Evolutionary conservation across 2,329 filamentous ascomycete species (phyloP).

Genomic region (Aureobasidium vineae): DNA sequence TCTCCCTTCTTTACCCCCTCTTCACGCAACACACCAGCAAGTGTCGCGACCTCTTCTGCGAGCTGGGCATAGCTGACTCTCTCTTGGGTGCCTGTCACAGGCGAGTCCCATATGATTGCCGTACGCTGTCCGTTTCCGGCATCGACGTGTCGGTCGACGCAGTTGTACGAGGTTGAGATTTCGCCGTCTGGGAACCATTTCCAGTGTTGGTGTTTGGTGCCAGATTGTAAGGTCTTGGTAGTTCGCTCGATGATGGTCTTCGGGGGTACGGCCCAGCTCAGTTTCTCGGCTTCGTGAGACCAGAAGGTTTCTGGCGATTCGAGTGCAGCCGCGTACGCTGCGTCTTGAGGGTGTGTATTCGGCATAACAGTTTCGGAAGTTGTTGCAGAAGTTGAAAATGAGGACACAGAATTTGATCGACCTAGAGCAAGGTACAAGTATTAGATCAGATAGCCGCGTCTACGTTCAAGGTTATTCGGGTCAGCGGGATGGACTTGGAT

Average conservation of each 20-base stretch:
- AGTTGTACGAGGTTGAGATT: constrained; percentile 90
- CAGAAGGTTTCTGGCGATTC: constrained; percentile 40
- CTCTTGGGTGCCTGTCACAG: constrained; percentile 71
- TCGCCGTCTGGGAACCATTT: constrained; percentile 87
- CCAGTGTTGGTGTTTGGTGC: constrained; percentile 71
- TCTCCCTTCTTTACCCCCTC: constrained; percentile 81
- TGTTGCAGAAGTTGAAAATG: not conserved
- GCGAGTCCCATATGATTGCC: constrained; percentile 85
- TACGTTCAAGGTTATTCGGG: constrained; percentile 16
- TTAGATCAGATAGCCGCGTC: constrained; percentile 7
- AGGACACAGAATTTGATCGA: not conserved
- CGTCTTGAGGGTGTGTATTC: constrained; percentile 38
- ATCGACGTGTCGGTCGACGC: constrained; percentile 82
- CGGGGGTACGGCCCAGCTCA: constrained; percentile 80
- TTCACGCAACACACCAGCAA: constrained; percentile 78
- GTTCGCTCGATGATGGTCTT: constrained; percentile 58
- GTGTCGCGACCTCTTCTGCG: constrained; percentile 73
- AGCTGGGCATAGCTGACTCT: constrained; percentile 72
- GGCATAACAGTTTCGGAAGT: constrained; percentile 4
- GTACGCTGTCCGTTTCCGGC: constrained; percentile 69
- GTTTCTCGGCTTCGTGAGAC: constrained; percentile 57
- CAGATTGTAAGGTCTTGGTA: constrained; percentile 62
- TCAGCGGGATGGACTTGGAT: constrained; percentile 13
- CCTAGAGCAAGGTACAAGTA: constrained; percentile 6
- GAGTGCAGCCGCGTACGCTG: constrained; percentile 38